These are phyloP conservation scores for Nakaseomyces bracarensis DNA, from an alignment of 1,139 yeast genomes.

Conservation along the genomic window DNA sequence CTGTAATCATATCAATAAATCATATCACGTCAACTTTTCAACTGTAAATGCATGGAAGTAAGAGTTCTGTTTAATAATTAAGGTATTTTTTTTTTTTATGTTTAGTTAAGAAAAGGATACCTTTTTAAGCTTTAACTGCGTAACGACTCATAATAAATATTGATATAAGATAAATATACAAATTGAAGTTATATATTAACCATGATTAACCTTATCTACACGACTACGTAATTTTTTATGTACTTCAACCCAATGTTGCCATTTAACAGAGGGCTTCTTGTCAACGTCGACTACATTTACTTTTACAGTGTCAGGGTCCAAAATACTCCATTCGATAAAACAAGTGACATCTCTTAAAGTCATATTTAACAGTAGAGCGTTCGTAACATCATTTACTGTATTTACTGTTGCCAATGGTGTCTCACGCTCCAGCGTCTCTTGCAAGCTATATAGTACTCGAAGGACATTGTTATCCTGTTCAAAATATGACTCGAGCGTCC, in stretches of 20 bases:
- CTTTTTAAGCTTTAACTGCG: no score
- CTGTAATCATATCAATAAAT: constrained; percentile 34
- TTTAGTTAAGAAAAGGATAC: not conserved
- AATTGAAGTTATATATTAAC: no score
- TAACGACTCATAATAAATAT: no score
- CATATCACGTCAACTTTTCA: no score
- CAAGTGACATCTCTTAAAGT: constrained; percentile 30
- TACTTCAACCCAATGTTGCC: constrained; percentile 23
- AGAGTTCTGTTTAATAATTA: no score
- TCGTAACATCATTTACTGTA: constrained; percentile 11
- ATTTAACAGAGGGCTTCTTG: constrained; percentile 22
- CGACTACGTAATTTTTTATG: constrained; percentile 8
- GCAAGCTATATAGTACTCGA: constrained; percentile 15
- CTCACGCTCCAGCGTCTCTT: constrained; percentile 11
- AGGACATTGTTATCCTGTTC: constrained; percentile 17
- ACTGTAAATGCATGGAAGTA: no score
- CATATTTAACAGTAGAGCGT: constrained; percentile 20
- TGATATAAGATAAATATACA: no score
- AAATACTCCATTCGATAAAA: constrained; percentile 22
- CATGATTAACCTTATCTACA: not conserved
- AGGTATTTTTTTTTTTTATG: no score
- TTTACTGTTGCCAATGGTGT: constrained; percentile 3
- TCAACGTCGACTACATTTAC: constrained; percentile 28
- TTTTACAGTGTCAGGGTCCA: constrained; percentile 6
- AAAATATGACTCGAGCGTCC: constrained; percentile 16